Evolutionary conservation across 108 stramenopile species (phyloP).

Genomic region (Cyclotella cryptica): DNA sequence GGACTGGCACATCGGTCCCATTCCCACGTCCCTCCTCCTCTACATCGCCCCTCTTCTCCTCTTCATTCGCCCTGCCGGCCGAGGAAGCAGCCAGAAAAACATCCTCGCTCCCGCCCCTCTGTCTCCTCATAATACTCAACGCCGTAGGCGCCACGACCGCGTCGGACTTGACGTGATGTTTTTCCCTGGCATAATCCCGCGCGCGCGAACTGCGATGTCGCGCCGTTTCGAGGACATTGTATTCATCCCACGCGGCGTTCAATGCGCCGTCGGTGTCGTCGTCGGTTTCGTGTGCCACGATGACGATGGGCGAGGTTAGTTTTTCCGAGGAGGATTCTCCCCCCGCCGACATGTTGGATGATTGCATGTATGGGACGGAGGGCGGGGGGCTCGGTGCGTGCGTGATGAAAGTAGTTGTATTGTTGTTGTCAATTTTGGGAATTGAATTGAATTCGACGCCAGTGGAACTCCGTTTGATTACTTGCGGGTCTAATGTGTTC

Average conservation of each 20-base stretch:
- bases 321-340: constrained; percentile 10
- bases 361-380: no score
- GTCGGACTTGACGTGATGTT: background rate
- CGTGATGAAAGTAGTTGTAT: no score
- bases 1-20: no score
- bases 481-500: no score
- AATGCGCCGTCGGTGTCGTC: background rate
- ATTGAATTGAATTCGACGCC: no score
- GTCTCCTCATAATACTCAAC: constrained; percentile 2
- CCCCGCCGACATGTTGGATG: constrained; percentile 5
- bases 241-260: background rate
- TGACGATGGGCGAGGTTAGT: background rate
- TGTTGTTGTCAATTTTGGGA: no score
- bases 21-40: no score
- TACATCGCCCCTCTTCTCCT: no score
- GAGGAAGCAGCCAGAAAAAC: background rate
- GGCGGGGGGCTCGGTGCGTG: background rate
- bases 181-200: background rate
- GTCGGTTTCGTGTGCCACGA: background rate
- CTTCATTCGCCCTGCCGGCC: no score
- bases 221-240: background rate
- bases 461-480: no score
- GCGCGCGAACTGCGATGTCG: background rate
- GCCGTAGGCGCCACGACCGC: background rate
- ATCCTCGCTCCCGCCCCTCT: background rate